Evolutionary conservation across 768 basidiomycete species (phyloP), one percentile per base, ranked within the genome.

Genomic region (Kwoniella mangroviensis): DNA sequence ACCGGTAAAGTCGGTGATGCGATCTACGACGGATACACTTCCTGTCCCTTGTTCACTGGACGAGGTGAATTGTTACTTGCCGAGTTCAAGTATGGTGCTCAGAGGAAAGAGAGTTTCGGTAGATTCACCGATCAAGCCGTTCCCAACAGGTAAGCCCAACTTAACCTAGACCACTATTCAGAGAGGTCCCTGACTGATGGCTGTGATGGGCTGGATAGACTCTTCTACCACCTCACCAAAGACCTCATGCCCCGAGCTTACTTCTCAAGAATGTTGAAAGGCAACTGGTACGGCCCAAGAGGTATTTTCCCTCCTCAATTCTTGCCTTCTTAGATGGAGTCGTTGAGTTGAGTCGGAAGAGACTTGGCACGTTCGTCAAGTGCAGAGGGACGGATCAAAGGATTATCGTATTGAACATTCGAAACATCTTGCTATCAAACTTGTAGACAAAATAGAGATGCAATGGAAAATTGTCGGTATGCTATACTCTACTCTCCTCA

Each of bases 31-130:
- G 94, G 94, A 22, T 84, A 82, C 76, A 82, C 83, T 26, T 81
- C 80, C 13, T 84, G 84, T 67, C 84, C 83, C 2, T 86, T 93
- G 9, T 85, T 93, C 72, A 92, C 91, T 54, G 91, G 91, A 34
- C 92, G 93, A 74, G 91, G 91, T 66, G 82, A 85, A 77, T 83
- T 86, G 66, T 82, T 98, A 88, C 86, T 98, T 64, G 90, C 92
- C 28, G 95, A 98, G 83, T 98, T 98, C 87, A 92, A 92, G 82
- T 99, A 98, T 82, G 94, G 92, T 17, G 84, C 90, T 1, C 88
- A 90, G 78, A 92, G 94, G 1, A 90, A 93, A 75, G 96, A 98
- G 84, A 88, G 92, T 0, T 98, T 99, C 78, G 84, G 83, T 2
- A 84, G 87, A 75, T 84, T 93, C 24, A 65, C 82, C 22, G 89